phyloP scores from a whole-genome alignment of 805 yeast genomes.

The Candida ortonii region DNA sequence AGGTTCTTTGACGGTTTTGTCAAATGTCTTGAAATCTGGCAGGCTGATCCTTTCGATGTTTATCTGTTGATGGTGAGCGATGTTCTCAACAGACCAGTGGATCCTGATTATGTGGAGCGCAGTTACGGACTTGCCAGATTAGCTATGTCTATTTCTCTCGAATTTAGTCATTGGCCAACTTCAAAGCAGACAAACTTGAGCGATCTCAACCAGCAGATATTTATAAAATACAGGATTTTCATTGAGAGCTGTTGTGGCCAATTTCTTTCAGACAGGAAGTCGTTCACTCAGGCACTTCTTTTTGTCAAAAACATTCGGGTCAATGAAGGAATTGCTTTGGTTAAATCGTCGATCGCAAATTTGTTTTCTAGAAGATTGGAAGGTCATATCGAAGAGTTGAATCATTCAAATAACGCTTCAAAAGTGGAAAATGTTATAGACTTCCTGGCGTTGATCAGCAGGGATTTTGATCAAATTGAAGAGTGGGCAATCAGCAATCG shows the following conservation, averaged over 20 bases:
- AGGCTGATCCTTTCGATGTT: conserved; percentile 30
- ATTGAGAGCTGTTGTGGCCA: conserved; percentile 10
- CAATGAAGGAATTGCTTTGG: conserved; percentile 12
- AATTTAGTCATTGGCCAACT: conserved; percentile 28
- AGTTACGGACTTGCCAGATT: conserved; percentile 26
- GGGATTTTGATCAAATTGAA: conserved; percentile 25
- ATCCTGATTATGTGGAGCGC: conserved; percentile 21
- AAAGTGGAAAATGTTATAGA: conserved; percentile 17
- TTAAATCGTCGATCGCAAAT: conserved; percentile 10
- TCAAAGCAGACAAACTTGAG: conserved; percentile 14
- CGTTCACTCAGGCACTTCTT: conserved; percentile 21
- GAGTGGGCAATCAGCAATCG: conserved; percentile 27
- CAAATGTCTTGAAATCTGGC: conserved; percentile 32
- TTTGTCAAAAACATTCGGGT: conserved; percentile 21
- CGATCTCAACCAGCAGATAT: conserved; percentile 15
- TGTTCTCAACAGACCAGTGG: conserved; percentile 12
- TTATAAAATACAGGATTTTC: conserved; percentile 10
- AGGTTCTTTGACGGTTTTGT: conserved; percentile 26
- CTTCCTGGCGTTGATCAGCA: conserved; percentile 17
- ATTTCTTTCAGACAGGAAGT: conserved; percentile 21
- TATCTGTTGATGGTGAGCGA: conserved; percentile 18
- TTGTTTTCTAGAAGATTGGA: conserved; percentile 13
- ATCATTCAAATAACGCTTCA: conserved; percentile 11
- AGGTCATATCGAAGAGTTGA: conserved; percentile 13
- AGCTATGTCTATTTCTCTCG: conserved; percentile 25